Percentiles rank a stretch among this genome's conserved stretches.
These are phyloP conservation scores for Hansenula lynferdii DNA, from an alignment of 1,139 yeast species.

Conservation along the genomic window DNA sequence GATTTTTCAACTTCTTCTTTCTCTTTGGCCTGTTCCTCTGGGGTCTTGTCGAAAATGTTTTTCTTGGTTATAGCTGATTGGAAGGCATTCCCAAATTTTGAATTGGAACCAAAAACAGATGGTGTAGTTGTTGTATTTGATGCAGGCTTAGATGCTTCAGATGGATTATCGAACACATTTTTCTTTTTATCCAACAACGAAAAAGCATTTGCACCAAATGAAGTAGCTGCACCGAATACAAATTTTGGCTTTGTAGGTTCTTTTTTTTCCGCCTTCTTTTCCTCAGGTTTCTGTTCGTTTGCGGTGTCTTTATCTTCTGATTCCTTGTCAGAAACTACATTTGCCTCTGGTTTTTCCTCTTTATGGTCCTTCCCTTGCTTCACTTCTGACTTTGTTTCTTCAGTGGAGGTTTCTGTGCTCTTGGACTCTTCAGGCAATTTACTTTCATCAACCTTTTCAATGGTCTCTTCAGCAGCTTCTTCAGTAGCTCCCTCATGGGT, in stretches of 20 bases:
- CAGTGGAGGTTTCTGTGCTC: conserved; percentile 1
- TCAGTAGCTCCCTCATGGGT: background rate
- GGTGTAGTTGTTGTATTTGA: conserved; percentile 13
- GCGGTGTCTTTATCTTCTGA: too few species aligned
- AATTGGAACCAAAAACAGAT: conserved; percentile 53
- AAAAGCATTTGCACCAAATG: conserved; percentile 42
- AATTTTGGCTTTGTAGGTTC: conserved; percentile 28
- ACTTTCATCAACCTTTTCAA: conserved; percentile 19
- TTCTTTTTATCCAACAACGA: conserved; percentile 25
- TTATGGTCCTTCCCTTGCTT: background rate
- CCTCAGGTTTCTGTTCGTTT: conserved; percentile 4
- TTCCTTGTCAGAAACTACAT: conserved; percentile 3
- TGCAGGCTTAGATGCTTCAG: conserved; percentile 4
- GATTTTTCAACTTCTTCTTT: conserved; percentile 10
- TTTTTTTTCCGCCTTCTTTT: conserved; percentile 4
- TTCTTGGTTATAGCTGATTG: conserved; percentile 43
- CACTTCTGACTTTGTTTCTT: background rate
- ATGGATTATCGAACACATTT: conserved; percentile 34
- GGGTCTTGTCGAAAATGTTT: conserved; percentile 45
- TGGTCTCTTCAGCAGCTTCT: conserved; percentile 1
- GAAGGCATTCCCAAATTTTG: conserved; percentile 57
- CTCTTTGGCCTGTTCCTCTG: conserved; percentile 12
- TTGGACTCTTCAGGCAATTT: conserved; percentile 12
- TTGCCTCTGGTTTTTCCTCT: conserved; percentile 1
- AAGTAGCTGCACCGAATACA: conserved; percentile 50